Evolutionary conservation across 306 rosid genomes (phyloP).

Genomic region (Gleditsia sinensis): DNA sequence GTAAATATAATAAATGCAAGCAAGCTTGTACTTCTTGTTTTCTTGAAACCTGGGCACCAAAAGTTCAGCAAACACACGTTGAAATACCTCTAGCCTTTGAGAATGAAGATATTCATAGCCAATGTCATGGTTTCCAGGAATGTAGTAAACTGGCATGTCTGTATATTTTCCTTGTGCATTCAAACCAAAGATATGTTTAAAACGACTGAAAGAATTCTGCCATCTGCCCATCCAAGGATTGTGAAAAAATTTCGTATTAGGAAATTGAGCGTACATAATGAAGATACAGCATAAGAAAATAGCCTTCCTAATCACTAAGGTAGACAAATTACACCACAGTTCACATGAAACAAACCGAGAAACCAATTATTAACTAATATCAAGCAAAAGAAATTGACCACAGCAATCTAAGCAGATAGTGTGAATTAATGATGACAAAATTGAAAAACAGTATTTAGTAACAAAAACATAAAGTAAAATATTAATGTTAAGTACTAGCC

Average conservation of each 20-base stretch:
- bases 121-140: constrained; percentile 87
- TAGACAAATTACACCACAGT: constrained; percentile 7
- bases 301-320: constrained; percentile 1
- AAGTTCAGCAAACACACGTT: constrained; percentile 14
- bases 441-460: background rate
- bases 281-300: constrained; percentile 19
- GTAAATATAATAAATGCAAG: background rate
- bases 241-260: constrained; percentile 31
- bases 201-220: constrained; percentile 72
- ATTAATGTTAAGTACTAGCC: background rate
- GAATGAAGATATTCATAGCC: constrained; percentile 65
- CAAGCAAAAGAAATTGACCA: constrained; percentile 1
- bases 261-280: constrained; percentile 13
- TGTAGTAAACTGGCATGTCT: constrained; percentile 51
- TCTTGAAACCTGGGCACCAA: constrained; percentile 21
- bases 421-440: constrained; percentile 1
- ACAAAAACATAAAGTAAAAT: background rate
- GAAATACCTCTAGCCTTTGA: constrained; percentile 59
- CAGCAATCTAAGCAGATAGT: constrained; percentile 21
- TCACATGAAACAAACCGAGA: background rate
- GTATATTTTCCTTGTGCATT: constrained; percentile 48
- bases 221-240: constrained; percentile 57
- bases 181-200: constrained; percentile 67
- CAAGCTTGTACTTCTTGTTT: constrained; percentile 11
- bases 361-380: background rate